Evolutionary conservation across 495 filamentous ascomycete genomes (phyloP), one percentile per base, ranked within the genome.

Genomic region (Trypethelium eluteriae): DNA sequence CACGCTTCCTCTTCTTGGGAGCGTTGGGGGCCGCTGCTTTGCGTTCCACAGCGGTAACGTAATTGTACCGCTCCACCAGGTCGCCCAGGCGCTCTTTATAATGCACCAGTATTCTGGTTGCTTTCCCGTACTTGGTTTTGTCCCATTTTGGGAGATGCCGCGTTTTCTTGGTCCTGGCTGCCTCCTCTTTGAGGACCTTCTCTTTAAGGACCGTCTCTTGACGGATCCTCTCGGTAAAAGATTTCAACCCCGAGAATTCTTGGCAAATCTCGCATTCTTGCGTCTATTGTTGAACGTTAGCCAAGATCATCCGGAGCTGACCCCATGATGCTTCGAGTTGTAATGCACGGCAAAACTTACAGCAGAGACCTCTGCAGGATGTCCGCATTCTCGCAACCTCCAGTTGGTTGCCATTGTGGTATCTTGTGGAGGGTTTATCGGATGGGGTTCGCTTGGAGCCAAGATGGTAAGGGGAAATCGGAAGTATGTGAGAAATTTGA

Each of bases 1-100:
- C 49, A 18, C n/a, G 49, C 18, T 53, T 53, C 49, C 49, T 53
- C 49, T 53, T 53, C n/a, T 53, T 53, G 11, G 49, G 18, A 5
- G 11, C 18, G 11, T 14, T 5, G 49, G 49, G 18, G 18, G 49
- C 11, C 49, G 49, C 49, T 25, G 25, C 25, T 25, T 25, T 25
- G 25, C 25, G 25, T 53, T 53, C n/a, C 5, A 25, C 49, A 18
- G 49, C n/a, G 10, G 12, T 14, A 25, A 53, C 18, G 18, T 53
- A 53, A 5, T 53, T 25, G 16, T 0, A 53, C 49, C 49, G 49
- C n/a, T 53, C 49, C 18, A n/a, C 18, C 11, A 53, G 49, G 18
- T 53, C 49, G 0, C 18, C 11, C 11, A 53, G 49, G 16, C 49
- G 49, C 49, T 53, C 49, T 18, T 53, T 53, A n/a, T 53, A 53